Conservation (phyloP, 2,329 filamentous ascomycete genomes). For the Ceratocystis diversiconidia region DNA sequence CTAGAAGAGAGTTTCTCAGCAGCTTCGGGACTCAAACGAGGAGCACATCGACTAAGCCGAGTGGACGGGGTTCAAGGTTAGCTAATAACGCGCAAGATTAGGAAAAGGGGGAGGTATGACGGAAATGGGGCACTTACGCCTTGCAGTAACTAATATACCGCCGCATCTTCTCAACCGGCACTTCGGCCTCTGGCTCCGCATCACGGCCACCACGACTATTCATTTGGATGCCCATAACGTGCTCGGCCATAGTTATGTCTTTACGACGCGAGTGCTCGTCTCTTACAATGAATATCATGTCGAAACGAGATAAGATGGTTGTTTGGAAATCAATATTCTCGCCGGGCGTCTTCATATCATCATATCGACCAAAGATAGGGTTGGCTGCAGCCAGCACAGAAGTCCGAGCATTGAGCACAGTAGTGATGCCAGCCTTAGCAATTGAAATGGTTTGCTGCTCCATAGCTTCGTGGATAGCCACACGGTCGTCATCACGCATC, state of each 20-base stretch:
- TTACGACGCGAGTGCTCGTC: constrained; percentile 83
- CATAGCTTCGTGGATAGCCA: constrained; percentile 99
- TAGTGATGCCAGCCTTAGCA: constrained; percentile 95
- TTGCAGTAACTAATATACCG: constrained; percentile 96
- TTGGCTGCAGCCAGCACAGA: constrained; percentile 93
- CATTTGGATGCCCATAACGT: constrained; percentile 98
- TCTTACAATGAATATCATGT: constrained; percentile 98
- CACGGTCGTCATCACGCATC: constrained; percentile 95
- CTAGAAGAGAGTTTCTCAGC: constrained; percentile 93
- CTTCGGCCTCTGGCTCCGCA: constrained; percentile 72
- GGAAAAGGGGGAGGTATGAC: constrained; percentile 24
- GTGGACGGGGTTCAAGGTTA: too few relatives aligned
- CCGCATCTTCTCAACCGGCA: constrained; percentile 92
- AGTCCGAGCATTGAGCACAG: constrained; percentile 88
- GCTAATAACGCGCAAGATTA: neutral
- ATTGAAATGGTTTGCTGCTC: constrained; percentile 99
- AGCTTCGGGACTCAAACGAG: constrained; percentile 75
- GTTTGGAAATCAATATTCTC: constrained; percentile 99
- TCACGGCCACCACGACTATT: constrained; percentile 61
- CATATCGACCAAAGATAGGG: constrained; percentile 93
- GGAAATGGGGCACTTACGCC: constrained; percentile 45
- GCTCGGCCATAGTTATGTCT: constrained; percentile 85
- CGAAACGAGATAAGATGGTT: constrained; percentile 92
- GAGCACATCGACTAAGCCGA: constrained; percentile 61
- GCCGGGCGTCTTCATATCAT: constrained; percentile 92